Percentiles rank a stretch among this genome's conserved stretches.
These are phyloP conservation scores for Cyclotella kingstonii DNA, from an alignment of 108 stramenopile genomes.

Conservation along the genomic window DNA sequence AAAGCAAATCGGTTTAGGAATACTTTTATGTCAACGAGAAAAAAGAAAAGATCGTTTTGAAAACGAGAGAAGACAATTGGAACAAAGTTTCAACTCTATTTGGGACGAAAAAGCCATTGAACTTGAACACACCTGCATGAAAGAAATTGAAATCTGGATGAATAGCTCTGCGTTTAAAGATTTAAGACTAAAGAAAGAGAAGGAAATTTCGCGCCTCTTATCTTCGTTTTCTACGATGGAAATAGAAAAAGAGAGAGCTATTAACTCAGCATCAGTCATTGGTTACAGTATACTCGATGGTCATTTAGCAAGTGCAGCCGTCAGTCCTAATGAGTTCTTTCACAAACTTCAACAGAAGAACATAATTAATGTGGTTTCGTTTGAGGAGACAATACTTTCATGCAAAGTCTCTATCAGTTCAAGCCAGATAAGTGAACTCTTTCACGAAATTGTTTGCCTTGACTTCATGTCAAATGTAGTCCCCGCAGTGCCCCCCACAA, in stretches of 20 bases:
- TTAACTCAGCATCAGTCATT: slow-evolving; percentile 10
- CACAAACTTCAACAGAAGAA: neutral
- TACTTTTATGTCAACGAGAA: slow-evolving; percentile 5
- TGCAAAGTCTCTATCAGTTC: slow-evolving; percentile 7
- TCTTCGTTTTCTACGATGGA: slow-evolving; percentile 9
- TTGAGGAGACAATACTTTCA: slow-evolving; percentile 9
- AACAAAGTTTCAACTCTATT: slow-evolving; percentile 5
- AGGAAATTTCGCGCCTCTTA: slow-evolving; percentile 7
- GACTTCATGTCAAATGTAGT: neutral
- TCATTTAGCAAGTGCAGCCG: neutral
- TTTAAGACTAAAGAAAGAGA: slow-evolving; percentile 19
- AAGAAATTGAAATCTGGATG: slow-evolving; percentile 9
- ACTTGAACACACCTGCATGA: slow-evolving; percentile 5
- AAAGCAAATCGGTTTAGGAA: slow-evolving; percentile 5
- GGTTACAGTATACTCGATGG: slow-evolving; percentile 30
- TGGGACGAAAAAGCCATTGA: slow-evolving; percentile 18
- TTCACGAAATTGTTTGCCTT: neutral
- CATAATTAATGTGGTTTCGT: neutral
- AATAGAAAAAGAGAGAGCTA: slow-evolving; percentile 16
- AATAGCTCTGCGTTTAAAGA: slow-evolving; percentile 15
- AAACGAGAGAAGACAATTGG: neutral
- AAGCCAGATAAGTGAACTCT: neutral
- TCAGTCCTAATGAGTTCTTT: slow-evolving; percentile 16
- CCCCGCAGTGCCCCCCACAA: neutral
- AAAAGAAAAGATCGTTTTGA: slow-evolving; percentile 16